Base-by-base conservation (phyloP, 441 rosid genomes). In the Manihot esculenta region DNA sequence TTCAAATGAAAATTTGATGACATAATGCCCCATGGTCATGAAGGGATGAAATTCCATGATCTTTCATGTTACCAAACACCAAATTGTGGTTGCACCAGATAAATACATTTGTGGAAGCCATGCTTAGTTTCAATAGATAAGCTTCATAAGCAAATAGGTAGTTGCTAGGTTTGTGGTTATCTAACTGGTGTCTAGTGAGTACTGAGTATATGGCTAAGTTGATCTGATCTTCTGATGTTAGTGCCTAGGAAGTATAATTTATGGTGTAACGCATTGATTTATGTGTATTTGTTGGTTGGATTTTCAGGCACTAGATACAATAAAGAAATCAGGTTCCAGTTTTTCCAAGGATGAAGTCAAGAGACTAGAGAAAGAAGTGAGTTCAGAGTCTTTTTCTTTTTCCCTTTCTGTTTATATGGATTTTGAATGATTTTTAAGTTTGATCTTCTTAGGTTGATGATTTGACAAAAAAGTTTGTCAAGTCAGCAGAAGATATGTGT, bases 281-380 rank as follows among this genome's bases (percentile, higher is more conserved):
- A 21, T 18, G 50, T 49, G 38, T 18, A 3, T 21, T 20, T 47
- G 12, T 62, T 41, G 57, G 17, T 50, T 73, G 63, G 33, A 35
- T 63, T 54, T 72, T 51, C 84, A 94, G 97, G 99, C 96, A 50
- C 60, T 94, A 79, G 99, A 94, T 80, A 75, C 89, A 13, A 72
- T 92, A 56, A 94, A 90, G 87, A 92, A 87, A 77, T 83, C 85
- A 1, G 85, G 88, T 66, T 85, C 94, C 21, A 83, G 88, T 70
- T 72, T 92, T 64, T 87, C 99, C 3, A 92, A 92, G 81, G 98
- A 94, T 74, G 86, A 88, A 47, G 85, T 86, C 18, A 92, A 90
- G 84, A 89, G 88, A 81, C 79, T 92, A 53, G 97, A 94, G 84
- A 92, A 92, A 84, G 99, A 92, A 83, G 97, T 90, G 76, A 84